These are phyloP conservation scores for Spiraea crenata DNA, from an alignment of 331 rosid species.

Conservation along the genomic window DNA sequence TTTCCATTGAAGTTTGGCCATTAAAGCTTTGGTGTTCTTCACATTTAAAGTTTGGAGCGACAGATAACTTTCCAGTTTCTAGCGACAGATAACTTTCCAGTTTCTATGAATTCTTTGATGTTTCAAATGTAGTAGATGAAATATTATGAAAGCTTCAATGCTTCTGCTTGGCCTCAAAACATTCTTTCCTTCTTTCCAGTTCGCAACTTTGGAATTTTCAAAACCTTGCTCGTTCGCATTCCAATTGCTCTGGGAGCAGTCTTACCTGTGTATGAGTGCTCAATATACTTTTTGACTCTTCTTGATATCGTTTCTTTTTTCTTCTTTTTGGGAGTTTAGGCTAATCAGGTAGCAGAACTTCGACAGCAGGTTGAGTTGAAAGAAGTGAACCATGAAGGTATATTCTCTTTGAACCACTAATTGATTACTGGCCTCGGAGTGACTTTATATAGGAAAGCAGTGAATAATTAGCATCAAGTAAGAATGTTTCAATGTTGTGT, in stretches of 20 bases:
- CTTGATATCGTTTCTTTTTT: background rate
- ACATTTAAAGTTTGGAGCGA: background rate
- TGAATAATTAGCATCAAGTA: background rate
- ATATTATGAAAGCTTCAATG: background rate
- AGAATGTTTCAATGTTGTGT: background rate
- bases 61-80: too few relatives aligned
- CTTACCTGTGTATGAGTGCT: background rate
- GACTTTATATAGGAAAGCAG: background rate
- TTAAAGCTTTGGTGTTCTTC: background rate
- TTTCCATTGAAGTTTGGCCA: background rate
- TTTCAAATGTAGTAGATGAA: background rate
- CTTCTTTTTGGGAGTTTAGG: conserved; percentile 45
- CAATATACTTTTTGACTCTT: background rate
- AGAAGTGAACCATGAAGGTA: conserved; percentile 78
- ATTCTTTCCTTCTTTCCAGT: background rate
- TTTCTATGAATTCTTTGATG: background rate
- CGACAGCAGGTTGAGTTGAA: conserved; percentile 58
- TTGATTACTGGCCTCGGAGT: background rate
- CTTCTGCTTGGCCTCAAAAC: background rate
- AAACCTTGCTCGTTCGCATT: background rate
- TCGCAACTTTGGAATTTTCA: background rate
- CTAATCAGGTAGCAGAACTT: conserved; percentile 63
- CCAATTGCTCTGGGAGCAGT: background rate
- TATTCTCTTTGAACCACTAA: background rate
- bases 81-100: background rate